These are phyloP conservation scores for Larix sibirica DNA, from an alignment of 83 land plant species.

Conservation along the genomic window DNA sequence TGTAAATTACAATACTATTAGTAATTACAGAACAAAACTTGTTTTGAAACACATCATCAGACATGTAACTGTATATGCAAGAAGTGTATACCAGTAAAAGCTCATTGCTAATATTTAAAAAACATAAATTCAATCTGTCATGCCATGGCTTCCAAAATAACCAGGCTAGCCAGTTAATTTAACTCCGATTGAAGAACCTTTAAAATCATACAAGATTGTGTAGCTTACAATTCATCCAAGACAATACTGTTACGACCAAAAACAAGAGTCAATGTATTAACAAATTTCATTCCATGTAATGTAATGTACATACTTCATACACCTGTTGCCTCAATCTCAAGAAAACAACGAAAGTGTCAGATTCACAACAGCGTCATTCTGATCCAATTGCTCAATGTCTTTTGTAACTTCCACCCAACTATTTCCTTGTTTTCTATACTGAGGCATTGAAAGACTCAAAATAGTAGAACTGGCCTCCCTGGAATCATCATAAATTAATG, in stretches of 20 bases:
- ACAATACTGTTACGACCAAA: not conserved
- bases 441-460: slow-evolving; percentile 16
- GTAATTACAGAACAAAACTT: too few species aligned
- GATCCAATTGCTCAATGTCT: slow-evolving; percentile 5
- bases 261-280: not conserved
- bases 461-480: not conserved
- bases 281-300: slow-evolving; percentile 10
- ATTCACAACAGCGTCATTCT: slow-evolving; percentile 6
- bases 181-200: slow-evolving; percentile 2
- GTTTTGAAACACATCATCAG: too few species aligned
- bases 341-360: not conserved
- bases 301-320: slow-evolving; percentile 7
- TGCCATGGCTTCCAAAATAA: not conserved
- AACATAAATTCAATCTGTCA: not conserved
- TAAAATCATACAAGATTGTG: slow-evolving; percentile 2
- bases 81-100: not conserved
- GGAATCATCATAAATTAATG: slow-evolving; percentile 7
- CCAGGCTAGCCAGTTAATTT: not conserved
- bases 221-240: not conserved
- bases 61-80: not conserved
- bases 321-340: too few species aligned
- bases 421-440: slow-evolving; percentile 15
- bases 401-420: slow-evolving; percentile 1
- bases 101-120: too few species aligned
- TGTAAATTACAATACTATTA: too few species aligned